Evolutionary conservation across 2,329 filamentous ascomycete species (phyloP), one percentile per base, ranked within the genome.

Genomic region (Colletotrichum sansevieriae): DNA sequence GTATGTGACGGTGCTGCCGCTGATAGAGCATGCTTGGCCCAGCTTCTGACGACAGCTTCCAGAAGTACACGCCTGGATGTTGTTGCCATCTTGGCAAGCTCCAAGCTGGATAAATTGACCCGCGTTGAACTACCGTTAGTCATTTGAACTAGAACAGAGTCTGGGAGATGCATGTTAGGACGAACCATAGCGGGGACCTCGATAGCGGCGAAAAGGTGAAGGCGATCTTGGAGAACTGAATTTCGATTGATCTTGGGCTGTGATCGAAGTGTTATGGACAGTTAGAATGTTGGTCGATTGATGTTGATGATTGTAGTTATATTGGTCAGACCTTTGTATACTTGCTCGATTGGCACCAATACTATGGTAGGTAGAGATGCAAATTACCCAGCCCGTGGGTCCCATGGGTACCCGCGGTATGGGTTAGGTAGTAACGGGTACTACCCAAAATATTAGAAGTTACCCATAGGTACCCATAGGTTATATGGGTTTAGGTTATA

Each of bases 41-140:
- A 62, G 22, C 46, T 44, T 62, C 37, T 62, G 46, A 25, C 13
- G 37, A 22, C 59, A 62, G 25, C 22, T 54, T 20, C 59, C 47
- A 6, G 47, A 22, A 0, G 37, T 62, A 33, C 59, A 62, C 4
- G 7, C 13, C 1, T 13, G 25, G n/a, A 62, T 44, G 39, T 54
- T 18, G 37, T 54, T 62, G 7, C 59, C 59, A 35, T 62, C 59
- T 2, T 10, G 3, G 37, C 59, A 62, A 25, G 47, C 25, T 20
- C 46, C 47, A 2, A 52, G 22, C 22, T 44, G 35, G 15, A 43
- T 52, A 25, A 37, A 62, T 2, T 5, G 5, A 3, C 35, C 59
- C 20, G 59, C 37, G 47, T 62, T 15, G 0, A 7, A 1, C 12
- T 15, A 4, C 4, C 9, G 4, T 57, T 29, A 44, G 54, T 8